These are phyloP conservation scores for Dunaliella primolecta DNA, from an alignment of 139 green algal species.

Conservation along the genomic window DNA sequence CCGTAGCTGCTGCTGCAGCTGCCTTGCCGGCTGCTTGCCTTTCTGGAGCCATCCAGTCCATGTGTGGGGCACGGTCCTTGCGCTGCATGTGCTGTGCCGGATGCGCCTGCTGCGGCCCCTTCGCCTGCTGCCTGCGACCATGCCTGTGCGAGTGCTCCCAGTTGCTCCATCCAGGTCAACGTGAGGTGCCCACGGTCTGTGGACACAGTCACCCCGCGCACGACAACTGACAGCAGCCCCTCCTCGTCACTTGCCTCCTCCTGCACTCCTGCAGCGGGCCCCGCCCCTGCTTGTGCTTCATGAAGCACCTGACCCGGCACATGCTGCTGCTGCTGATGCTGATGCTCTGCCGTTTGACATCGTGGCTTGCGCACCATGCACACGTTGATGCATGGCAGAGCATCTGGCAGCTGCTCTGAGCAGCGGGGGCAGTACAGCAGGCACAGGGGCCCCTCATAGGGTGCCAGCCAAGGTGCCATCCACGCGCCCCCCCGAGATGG, in stretches of 20 bases:
- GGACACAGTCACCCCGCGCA: constrained; percentile 37
- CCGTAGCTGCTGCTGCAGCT: too few relatives aligned
- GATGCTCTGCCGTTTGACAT: neutral
- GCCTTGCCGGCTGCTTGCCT: too few relatives aligned
- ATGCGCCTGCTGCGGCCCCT: neutral
- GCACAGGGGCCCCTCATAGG: constrained; percentile 2
- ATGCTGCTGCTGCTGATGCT: constrained; percentile 7
- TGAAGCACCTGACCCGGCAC: neutral
- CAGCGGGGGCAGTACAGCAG: constrained; percentile 16
- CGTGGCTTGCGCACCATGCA: neutral
- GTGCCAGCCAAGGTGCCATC: neutral
- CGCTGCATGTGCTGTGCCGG: too few relatives aligned
- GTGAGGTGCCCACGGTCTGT: constrained; percentile 33
- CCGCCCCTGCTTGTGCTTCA: too few relatives aligned
- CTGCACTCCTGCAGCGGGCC: neutral
- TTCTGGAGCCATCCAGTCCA: too few relatives aligned
- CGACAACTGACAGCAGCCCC: constrained; percentile 20
- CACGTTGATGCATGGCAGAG: neutral
- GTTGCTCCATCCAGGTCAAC: constrained; percentile 29
- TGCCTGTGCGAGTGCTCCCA: constrained; percentile 7
- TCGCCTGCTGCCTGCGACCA: neutral
- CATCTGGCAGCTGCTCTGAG: neutral
- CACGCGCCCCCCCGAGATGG: neutral
- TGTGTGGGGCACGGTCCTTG: too few relatives aligned
- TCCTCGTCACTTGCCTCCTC: neutral